These are phyloP conservation scores for Solanum ossicruentum DNA, from an alignment of 257 asterid species.

Conservation along the genomic window DNA sequence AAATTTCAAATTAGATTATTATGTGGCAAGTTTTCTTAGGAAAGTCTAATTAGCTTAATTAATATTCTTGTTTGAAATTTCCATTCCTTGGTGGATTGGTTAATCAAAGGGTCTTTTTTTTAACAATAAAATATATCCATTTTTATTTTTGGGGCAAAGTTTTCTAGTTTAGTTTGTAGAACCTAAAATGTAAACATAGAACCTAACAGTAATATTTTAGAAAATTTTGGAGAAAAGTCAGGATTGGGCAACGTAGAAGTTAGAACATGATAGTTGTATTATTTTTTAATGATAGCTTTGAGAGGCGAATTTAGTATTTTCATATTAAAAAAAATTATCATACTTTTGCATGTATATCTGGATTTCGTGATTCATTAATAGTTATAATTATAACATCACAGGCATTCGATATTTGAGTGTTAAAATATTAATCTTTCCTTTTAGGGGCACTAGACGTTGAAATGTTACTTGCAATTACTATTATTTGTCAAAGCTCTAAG, in stretches of 20 bases:
- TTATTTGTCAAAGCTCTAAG: background rate
- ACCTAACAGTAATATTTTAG: background rate
- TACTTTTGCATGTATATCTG: too few relatives aligned
- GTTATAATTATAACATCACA: too few relatives aligned
- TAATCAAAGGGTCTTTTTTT: background rate
- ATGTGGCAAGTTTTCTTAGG: background rate
- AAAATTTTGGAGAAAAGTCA: background rate
- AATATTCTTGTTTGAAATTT: background rate
- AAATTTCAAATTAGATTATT: background rate
- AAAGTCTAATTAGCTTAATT: background rate
- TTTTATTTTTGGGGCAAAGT: background rate
- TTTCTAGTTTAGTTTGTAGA: background rate
- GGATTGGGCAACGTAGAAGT: background rate
- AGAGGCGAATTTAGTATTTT: background rate
- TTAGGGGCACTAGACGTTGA: background rate
- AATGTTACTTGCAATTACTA: background rate
- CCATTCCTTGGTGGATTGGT: background rate
- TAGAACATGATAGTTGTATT: background rate
- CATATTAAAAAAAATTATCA: background rate
- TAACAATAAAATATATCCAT: background rate
- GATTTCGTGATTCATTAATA: too few relatives aligned
- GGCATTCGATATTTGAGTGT: too few relatives aligned
- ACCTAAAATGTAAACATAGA: background rate
- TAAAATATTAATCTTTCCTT: too few relatives aligned
- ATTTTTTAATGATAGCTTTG: background rate